Conservation (phyloP, 1,284 basidiomycete genomes). For the Cryptococcus sp. region DNA sequence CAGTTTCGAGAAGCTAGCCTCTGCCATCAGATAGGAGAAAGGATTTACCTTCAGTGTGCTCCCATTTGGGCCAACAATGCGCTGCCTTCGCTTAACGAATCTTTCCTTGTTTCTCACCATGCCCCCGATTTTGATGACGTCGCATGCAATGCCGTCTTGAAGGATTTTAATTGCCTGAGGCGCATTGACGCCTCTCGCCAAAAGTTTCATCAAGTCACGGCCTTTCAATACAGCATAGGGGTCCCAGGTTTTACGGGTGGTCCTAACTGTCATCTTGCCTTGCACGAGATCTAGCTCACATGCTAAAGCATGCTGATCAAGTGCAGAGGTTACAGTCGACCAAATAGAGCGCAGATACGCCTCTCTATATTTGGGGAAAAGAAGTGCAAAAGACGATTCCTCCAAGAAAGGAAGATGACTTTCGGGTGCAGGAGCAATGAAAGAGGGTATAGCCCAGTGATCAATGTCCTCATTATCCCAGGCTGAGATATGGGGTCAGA, state of each 20-base stretch:
- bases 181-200: conserved; percentile 83
- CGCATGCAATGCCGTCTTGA: conserved; percentile 85
- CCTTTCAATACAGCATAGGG: conserved; percentile 96
- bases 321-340: conserved; percentile 82
- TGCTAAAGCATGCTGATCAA: conserved; percentile 78
- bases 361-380: conserved; percentile 98
- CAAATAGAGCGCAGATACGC: conserved; percentile 93
- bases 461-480: conserved; percentile 99
- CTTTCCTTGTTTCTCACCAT: conserved; percentile 93
- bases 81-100: conserved; percentile 92
- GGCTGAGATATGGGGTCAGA: conserved; percentile 54
- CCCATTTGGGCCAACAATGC: conserved; percentile 95
- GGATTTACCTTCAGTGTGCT: conserved; percentile 82
- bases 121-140: conserved; percentile 97
- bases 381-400: conserved; percentile 94
- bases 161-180: conserved; percentile 77
- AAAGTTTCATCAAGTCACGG: conserved; percentile 89
- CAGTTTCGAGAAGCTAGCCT: neutral
- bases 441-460: conserved; percentile 92
- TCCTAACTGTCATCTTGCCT: conserved; percentile 95
- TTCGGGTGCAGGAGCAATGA: conserved; percentile 63
- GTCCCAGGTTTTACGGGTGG: conserved; percentile 94
- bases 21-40: neutral
- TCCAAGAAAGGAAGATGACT: conserved; percentile 68
- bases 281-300: conserved; percentile 94